These are phyloP conservation scores for Hysterangium stoloniferum DNA, from an alignment of 768 basidiomycete genomes.

Conservation along the genomic window DNA sequence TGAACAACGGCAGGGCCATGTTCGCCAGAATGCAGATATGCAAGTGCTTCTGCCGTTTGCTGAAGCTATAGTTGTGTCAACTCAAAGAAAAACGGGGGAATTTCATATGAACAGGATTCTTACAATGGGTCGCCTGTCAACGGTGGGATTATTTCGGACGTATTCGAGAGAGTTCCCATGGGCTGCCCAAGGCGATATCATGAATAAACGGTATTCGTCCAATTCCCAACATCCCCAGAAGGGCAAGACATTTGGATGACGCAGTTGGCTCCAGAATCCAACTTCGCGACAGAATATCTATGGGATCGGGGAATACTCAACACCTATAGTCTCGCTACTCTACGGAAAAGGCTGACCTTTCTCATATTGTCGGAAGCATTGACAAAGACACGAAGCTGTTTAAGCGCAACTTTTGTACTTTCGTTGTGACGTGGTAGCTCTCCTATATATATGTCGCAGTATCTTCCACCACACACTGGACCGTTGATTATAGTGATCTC, in stretches of 20 bases:
- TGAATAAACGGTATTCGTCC: background rate
- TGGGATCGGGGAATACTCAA: background rate
- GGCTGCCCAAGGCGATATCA: background rate
- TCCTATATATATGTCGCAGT: constrained; percentile 1
- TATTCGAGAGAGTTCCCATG: background rate
- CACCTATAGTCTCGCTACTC: too few relatives aligned
- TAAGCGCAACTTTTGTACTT: background rate
- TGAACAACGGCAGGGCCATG: background rate
- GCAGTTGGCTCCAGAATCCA: background rate
- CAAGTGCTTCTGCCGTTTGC: background rate
- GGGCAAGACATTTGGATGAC: background rate
- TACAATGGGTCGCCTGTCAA: background rate
- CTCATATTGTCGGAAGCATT: background rate
- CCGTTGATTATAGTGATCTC: background rate
- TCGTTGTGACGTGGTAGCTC: background rate
- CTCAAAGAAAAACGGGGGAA: background rate
- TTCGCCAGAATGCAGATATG: constrained; percentile 6
- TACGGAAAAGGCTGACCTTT: background rate
- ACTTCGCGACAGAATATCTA: background rate
- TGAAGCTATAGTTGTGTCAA: background rate
- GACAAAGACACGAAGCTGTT: background rate
- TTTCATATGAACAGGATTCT: background rate
- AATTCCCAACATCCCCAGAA: background rate
- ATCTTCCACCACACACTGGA: background rate
- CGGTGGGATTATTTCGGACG: background rate